Evolutionary conservation across 176 grass and related monocot genomes (phyloP).

Genomic region (Alloteropsis semialata): DNA sequence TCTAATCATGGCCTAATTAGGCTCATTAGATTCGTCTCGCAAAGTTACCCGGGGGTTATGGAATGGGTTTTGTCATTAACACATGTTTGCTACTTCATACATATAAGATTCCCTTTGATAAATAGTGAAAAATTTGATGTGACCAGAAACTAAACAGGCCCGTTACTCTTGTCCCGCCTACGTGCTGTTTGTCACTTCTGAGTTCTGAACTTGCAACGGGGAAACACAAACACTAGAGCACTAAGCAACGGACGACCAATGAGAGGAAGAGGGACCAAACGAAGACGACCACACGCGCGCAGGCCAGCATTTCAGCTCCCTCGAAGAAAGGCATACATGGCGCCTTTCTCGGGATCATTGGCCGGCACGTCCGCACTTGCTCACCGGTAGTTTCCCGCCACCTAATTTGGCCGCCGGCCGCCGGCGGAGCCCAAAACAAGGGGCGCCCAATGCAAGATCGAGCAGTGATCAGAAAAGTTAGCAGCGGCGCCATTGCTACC

Average conservation of each 20-base stretch:
- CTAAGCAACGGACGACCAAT: constrained; percentile 10
- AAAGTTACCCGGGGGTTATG: too few relatives aligned
- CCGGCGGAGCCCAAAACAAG: background rate
- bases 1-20: too few relatives aligned
- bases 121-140: too few relatives aligned
- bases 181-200: background rate
- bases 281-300: background rate
- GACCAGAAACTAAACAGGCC: too few relatives aligned
- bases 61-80: too few relatives aligned
- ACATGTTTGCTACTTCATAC: too few relatives aligned
- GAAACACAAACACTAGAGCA: background rate
- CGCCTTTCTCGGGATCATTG: constrained; percentile 8
- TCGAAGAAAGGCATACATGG: background rate
- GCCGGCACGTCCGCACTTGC: background rate
- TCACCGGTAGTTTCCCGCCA: background rate
- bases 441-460: background rate
- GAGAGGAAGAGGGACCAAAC: background rate
- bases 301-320: background rate
- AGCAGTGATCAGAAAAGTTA: background rate
- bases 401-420: background rate
- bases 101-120: too few relatives aligned
- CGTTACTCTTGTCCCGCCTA: background rate
- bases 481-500: background rate
- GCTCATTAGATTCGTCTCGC: too few relatives aligned
- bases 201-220: background rate